Conservation (phyloP, 257 asterid species). For the Nicotiana paniculata region DNA sequence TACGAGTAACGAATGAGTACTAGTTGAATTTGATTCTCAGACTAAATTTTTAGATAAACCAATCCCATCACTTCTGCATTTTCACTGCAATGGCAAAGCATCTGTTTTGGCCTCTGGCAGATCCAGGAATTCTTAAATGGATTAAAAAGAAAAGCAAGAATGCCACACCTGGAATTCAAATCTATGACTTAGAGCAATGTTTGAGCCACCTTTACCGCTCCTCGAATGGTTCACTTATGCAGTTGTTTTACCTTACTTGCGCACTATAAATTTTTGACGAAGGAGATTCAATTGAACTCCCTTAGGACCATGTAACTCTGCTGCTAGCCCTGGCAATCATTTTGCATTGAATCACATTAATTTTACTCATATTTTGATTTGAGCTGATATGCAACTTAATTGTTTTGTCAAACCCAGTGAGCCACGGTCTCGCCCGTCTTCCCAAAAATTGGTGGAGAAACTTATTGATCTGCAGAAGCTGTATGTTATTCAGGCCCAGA, state of each 20-base stretch:
- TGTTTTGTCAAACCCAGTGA: constrained; percentile 44
- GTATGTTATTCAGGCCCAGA: constrained; percentile 43
- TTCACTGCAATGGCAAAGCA: too few species aligned
- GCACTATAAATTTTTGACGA: too few species aligned
- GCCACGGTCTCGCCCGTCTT: constrained; percentile 61
- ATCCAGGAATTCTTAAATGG: too few species aligned
- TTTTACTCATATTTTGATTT: neutral
- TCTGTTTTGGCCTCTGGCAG: too few species aligned
- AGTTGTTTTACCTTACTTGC: too few species aligned
- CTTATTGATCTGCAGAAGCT: constrained; percentile 58
- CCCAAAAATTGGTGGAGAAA: constrained; percentile 68
- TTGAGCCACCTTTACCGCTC: neutral
- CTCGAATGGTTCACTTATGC: too few species aligned
- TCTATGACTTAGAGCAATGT: too few species aligned
- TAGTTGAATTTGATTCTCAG: neutral
- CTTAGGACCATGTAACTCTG: too few species aligned
- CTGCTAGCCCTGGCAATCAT: constrained; percentile 15
- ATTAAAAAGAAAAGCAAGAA: too few species aligned
- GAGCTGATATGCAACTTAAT: neutral
- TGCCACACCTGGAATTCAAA: too few species aligned
- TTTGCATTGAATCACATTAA: neutral
- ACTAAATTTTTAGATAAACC: neutral
- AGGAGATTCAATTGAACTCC: too few species aligned
- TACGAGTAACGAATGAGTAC: neutral
- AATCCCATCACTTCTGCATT: too few species aligned